Evolutionary conservation across 2,329 filamentous ascomycete species (phyloP), one percentile per base, ranked within the genome.

Genomic region (Xylariaceae sp.): DNA sequence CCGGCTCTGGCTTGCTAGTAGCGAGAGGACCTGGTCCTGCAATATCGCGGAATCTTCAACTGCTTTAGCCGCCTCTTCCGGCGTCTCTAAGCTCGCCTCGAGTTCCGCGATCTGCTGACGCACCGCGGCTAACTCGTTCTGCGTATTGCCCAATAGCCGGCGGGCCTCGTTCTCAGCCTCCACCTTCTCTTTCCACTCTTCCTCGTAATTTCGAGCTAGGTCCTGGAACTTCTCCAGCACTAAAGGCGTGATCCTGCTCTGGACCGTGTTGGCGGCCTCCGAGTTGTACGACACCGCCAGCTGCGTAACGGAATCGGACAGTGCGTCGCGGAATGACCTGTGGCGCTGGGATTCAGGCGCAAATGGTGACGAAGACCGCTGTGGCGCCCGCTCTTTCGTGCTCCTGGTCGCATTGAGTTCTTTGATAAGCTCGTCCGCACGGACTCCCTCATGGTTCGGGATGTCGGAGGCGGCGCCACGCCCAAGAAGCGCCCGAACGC

Each of bases 391-490:
- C 35, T 83, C 75, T 46, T 83, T 78, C 36, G 71, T 65, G 45
- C 69, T 69, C 62, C 79, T 72, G 1, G 73, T 73, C 1, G 79
- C 80, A 44, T 94, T 92, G 26, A 83, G 61, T 43, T 81, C 73
- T 56, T 85, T 81, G 51, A 95, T 88, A 36, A 95, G 70, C 48
- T 90, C 83, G 53, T 94, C 86, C 9, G 88, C 88, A 1, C 86
- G 85, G 46, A 94, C 74, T 18, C 88, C 87, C 40, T 87, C 78
- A 37, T 79, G 71, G 59, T 97, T 98, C 14, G 78, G 73, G 38
- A 97, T 83, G 54, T 94, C 82, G 1, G 88, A 85, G 3, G 82
- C 79, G 3, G 89, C 89, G 44, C 89, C 88, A 35, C 90, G 83
- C 23, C 80, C 81, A 59, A 89, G 62, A 68, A 88, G 63, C 2